Conservation (phyloP, 768 basidiomycete genomes). For the Kwoniella sp. region DNA sequence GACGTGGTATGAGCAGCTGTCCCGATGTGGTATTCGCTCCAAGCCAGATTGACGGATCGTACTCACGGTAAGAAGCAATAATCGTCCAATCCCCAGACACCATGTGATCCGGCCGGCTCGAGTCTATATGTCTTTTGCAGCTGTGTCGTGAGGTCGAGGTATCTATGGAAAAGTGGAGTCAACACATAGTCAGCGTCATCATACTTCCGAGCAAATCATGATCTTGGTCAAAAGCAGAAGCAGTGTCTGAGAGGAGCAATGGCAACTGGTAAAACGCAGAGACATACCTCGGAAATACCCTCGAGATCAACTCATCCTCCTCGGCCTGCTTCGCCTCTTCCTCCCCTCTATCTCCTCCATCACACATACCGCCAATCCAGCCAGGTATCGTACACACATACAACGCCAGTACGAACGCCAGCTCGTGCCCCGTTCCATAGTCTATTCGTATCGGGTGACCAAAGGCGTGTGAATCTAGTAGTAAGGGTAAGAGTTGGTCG, state of each 20-base stretch:
- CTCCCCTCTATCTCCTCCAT: too few species aligned
- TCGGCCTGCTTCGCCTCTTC: conserved; percentile 37
- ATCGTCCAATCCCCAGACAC: conserved; percentile 97
- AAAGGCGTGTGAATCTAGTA: conserved; percentile 69
- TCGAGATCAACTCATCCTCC: conserved; percentile 51
- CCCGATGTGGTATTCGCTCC: too few species aligned
- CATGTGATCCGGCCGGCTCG: conserved; percentile 95
- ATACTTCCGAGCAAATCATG: too few species aligned
- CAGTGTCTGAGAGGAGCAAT: conserved; percentile 62
- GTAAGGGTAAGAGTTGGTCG: conserved; percentile 75
- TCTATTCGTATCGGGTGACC: conserved; percentile 89
- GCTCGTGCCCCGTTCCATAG: conserved; percentile 96
- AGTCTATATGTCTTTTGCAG: conserved; percentile 86
- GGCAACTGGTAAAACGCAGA: background rate
- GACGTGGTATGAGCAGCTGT: too few species aligned
- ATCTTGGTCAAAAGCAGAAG: too few species aligned
- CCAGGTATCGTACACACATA: conserved; percentile 47
- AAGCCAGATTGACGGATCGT: background rate
- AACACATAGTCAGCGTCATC: too few species aligned
- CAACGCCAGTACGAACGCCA: conserved; percentile 79
- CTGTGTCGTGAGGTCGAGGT: conserved; percentile 75
- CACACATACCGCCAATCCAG: too few species aligned
- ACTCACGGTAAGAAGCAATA: conserved; percentile 72
- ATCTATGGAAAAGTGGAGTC: too few species aligned
- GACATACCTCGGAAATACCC: conserved; percentile 51